phyloP scores from a whole-genome alignment of 1,284 basidiomycete species.

The Phellopilus nigrolimitatus region DNA sequence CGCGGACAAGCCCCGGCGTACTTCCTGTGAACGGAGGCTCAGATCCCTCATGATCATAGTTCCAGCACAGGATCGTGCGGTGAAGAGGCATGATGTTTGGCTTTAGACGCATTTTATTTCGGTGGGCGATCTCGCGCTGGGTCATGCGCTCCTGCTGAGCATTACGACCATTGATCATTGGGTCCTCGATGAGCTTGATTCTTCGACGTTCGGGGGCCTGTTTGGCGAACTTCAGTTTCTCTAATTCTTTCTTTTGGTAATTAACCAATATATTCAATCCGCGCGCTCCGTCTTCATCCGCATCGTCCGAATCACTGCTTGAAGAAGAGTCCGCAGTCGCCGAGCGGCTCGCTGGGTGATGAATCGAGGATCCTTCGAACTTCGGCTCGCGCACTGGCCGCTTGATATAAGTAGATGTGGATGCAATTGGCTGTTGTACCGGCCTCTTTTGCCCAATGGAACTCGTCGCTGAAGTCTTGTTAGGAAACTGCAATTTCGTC shows the following conservation, averaged over 20 bases:
- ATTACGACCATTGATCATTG: constrained; percentile 35
- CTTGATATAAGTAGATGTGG: not conserved
- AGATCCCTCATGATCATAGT: constrained; percentile 67
- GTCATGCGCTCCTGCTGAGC: constrained; percentile 45
- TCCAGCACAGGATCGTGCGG: constrained; percentile 81
- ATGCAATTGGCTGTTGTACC: not conserved
- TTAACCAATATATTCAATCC: constrained; percentile 15
- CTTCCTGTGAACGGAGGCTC: constrained; percentile 47
- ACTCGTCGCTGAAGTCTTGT: not conserved
- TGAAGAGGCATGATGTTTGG: constrained; percentile 83
- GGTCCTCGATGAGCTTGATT: constrained; percentile 66
- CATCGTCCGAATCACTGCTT: constrained; percentile 44
- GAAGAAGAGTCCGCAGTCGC: constrained; percentile 31
- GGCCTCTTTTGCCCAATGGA: not conserved
- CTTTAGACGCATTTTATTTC: constrained; percentile 67
- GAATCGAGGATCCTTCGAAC: constrained; percentile 9
- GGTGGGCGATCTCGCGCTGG: constrained; percentile 57
- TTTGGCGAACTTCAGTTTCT: constrained; percentile 37
- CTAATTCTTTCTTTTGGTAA: not conserved
- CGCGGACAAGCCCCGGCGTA: constrained; percentile 33
- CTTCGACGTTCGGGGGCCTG: constrained; percentile 59
- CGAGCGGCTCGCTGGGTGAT: not conserved
- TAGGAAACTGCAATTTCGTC: constrained; percentile 9
- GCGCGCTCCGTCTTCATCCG: constrained; percentile 44
- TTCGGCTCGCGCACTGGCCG: not conserved